A percentile compares a stretch with the other conserved stretches of the same genome.
These are phyloP conservation scores for Debaryomyces prosopidis DNA, from an alignment of 805 yeast species.

Conservation along the genomic window DNA sequence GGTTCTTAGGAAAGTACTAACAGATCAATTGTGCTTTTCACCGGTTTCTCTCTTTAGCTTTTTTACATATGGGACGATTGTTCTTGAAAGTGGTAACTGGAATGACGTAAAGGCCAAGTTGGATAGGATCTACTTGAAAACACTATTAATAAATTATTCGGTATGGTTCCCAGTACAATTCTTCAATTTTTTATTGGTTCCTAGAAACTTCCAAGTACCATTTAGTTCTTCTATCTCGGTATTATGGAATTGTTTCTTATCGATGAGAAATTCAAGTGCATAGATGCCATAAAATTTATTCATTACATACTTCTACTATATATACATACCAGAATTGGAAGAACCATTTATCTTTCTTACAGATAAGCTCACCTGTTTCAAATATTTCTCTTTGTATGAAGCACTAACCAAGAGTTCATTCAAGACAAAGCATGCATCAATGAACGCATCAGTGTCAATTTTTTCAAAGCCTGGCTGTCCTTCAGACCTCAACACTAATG, in stretches of 20 bases:
- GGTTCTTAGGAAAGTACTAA: constrained; percentile 80
- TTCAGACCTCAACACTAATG: constrained; percentile 52
- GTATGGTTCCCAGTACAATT: constrained; percentile 87
- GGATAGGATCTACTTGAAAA: constrained; percentile 62
- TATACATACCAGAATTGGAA: constrained; percentile 30
- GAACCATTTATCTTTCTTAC: constrained; percentile 24
- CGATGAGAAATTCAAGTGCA: constrained; percentile 59
- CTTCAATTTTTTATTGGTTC: constrained; percentile 69
- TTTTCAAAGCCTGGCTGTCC: constrained; percentile 65
- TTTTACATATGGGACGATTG: constrained; percentile 79
- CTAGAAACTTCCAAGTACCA: constrained; percentile 80
- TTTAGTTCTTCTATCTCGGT: constrained; percentile 86
- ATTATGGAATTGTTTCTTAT: constrained; percentile 90
- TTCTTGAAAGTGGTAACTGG: constrained; percentile 72
- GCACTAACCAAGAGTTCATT: constrained; percentile 6
- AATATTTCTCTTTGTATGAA: constrained; percentile 8
- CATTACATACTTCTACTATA: constrained; percentile 10
- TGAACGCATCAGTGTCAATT: constrained; percentile 42
- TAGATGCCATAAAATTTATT: constrained; percentile 5
- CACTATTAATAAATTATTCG: constrained; percentile 65
- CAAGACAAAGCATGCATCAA: constrained; percentile 30
- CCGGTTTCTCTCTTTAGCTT: constrained; percentile 81
- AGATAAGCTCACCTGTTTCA: constrained; percentile 14
- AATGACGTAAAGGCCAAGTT: constrained; percentile 66
- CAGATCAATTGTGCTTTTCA: constrained; percentile 88